phyloP scores from a whole-genome alignment of 352 stramenopile species.

The Phytophthora pluvialis region DNA sequence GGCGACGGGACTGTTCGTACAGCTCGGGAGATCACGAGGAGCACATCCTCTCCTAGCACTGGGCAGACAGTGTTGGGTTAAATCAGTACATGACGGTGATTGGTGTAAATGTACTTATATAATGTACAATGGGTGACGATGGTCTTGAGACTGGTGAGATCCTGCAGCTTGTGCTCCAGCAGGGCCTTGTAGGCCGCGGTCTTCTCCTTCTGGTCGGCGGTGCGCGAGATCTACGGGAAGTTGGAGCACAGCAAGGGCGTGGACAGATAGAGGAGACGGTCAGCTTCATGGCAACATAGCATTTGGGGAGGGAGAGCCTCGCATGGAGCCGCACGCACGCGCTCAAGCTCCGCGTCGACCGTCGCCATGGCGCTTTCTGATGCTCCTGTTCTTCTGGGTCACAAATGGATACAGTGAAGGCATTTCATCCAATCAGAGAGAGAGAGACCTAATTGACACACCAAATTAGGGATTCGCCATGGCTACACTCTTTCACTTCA shows the following conservation, averaged over 20 bases:
- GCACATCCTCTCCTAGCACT: constrained; percentile 84
- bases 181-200: constrained; percentile 75
- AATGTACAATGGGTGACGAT: constrained; percentile 71
- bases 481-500: constrained; percentile 19
- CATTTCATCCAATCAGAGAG: constrained; percentile 10
- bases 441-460: no score
- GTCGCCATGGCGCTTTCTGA: constrained; percentile 26
- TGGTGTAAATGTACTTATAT: constrained; percentile 8
- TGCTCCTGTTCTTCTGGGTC: not conserved
- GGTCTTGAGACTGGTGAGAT: constrained; percentile 53
- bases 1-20: constrained; percentile 29
- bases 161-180: constrained; percentile 55
- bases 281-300: not conserved
- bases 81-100: not conserved
- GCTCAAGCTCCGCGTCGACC: constrained; percentile 50
- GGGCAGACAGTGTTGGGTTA: not conserved
- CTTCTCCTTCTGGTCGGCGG: constrained; percentile 84
- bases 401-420: not conserved
- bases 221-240: constrained; percentile 57
- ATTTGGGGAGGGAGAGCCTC: not conserved
- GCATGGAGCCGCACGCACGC: constrained; percentile 41
- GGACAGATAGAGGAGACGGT: not conserved
- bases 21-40: constrained; percentile 78
- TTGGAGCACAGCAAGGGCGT: not conserved
- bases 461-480: no score